phyloP scores from a whole-genome alignment of 345 rosid genomes.

The Eucalyptus victrix region DNA sequence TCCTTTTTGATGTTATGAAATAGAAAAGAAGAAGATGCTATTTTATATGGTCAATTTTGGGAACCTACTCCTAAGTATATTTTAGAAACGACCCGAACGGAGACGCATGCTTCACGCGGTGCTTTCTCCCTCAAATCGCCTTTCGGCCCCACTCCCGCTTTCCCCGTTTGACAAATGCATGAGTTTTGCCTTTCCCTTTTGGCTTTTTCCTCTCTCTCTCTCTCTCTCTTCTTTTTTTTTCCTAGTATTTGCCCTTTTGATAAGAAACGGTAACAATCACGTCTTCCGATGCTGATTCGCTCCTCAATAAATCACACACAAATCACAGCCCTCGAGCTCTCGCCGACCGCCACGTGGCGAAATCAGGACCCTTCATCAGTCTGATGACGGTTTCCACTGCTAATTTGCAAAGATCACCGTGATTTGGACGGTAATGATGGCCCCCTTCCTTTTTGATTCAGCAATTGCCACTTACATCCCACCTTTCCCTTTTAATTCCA shows the following conservation, averaged over 20 bases:
- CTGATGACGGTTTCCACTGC: neutral
- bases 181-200: neutral
- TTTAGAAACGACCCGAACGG: fast-evolving
- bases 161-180: neutral
- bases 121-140: neutral
- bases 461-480: neutral
- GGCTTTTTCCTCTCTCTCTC: neutral
- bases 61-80: neutral
- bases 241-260: neutral
- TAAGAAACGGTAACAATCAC: neutral
- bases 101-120: neutral
- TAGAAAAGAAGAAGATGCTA: neutral
- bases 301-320: neutral
- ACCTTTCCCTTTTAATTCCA: neutral
- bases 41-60: neutral
- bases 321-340: neutral
- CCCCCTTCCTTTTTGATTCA: neutral
- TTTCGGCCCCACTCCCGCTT: neutral
- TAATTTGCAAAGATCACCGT: neutral
- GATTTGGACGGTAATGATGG: neutral
- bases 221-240: no score
- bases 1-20: neutral
- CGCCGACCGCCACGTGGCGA: neutral
- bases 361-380: neutral
- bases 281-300: neutral